A percentile compares a stretch with the other conserved stretches of the same genome.
These are phyloP conservation scores for Chlorociboria aeruginascens DNA, from an alignment of 495 filamentous ascomycete species.

Conservation along the genomic window DNA sequence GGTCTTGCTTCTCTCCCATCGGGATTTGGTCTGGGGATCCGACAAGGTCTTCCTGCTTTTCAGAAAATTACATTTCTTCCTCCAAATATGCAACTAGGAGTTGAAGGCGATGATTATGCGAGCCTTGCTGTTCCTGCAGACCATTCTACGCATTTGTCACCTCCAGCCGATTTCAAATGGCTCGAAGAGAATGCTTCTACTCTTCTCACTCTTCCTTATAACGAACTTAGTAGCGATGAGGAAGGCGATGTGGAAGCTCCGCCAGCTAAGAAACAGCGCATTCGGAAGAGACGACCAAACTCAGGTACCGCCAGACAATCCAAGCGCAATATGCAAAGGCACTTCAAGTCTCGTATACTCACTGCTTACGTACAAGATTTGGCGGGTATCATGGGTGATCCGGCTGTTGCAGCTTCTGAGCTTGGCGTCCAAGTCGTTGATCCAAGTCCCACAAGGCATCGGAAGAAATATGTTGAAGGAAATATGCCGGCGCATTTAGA, in stretches of 20 bases:
- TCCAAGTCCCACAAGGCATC: conserved; percentile 2
- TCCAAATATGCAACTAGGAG: no score
- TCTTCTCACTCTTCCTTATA: conserved; percentile 32
- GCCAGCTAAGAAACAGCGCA: neutral
- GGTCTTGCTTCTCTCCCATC: neutral
- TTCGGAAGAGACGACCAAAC: no score
- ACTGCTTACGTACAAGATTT: conserved; percentile 10
- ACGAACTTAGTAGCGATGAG: neutral
- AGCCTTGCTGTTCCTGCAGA: no score
- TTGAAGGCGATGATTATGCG: no score
- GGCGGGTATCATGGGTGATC: conserved; percentile 9
- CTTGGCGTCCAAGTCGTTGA: conserved; percentile 6
- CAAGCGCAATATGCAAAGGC: neutral
- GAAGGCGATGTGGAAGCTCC: conserved; percentile 14
- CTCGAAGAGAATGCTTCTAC: conserved; percentile 12
- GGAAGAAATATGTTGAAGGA: conserved; percentile 15
- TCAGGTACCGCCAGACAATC: no score
- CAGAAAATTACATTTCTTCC: no score
- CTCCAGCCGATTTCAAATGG: neutral
- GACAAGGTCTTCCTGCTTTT: no score
- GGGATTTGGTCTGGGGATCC: no score
- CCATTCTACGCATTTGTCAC: no score
- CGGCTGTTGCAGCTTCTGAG: neutral
- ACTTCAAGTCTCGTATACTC: conserved; percentile 4
- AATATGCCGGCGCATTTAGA: conserved; percentile 16